A percentile compares a stretch with the other conserved stretches of the same genome.
These are phyloP conservation scores for Diaporthe aspalathi DNA, from an alignment of 2,329 filamentous ascomycete species.

Conservation along the genomic window DNA sequence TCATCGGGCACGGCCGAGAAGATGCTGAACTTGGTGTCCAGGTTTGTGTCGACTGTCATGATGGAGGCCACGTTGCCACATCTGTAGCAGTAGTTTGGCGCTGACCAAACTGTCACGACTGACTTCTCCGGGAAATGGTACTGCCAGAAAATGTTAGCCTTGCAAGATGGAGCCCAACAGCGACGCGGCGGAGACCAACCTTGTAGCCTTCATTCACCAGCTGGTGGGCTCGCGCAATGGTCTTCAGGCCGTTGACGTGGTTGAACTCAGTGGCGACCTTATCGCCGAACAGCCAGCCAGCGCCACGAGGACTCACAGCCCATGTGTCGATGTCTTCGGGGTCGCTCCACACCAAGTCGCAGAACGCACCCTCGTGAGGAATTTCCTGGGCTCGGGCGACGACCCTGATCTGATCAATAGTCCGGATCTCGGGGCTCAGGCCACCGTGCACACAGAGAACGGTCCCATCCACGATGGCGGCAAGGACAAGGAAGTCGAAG, in stretches of 20 bases:
- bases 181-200: constrained; percentile 59
- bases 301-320: constrained; percentile 91
- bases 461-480: constrained; percentile 97
- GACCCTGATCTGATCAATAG: constrained; percentile 98
- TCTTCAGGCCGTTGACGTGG: constrained; percentile 94
- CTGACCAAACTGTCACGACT: constrained; percentile 97
- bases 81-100: constrained; percentile 93
- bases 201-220: constrained; percentile 99
- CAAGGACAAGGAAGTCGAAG: constrained; percentile 96
- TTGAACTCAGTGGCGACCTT: constrained; percentile 98
- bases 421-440: constrained; percentile 89
- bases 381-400: constrained; percentile 98
- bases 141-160: constrained; percentile 55
- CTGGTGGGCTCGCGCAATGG: constrained; percentile 97
- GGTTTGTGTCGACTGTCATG: constrained; percentile 87
- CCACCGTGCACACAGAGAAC: constrained; percentile 98
- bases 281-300: constrained; percentile 97
- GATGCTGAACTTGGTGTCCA: constrained; percentile 92
- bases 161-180: not conserved
- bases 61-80: constrained; percentile 98
- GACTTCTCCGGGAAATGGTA: constrained; percentile 97
- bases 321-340: constrained; percentile 98
- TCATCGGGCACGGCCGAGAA: constrained; percentile 91
- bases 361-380: constrained; percentile 98
- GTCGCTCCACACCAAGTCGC: constrained; percentile 97